Evolutionary conservation across 306 rosid species (phyloP), one percentile per base, ranked within the genome.

Genomic region (Pachyrhizus erosus): DNA sequence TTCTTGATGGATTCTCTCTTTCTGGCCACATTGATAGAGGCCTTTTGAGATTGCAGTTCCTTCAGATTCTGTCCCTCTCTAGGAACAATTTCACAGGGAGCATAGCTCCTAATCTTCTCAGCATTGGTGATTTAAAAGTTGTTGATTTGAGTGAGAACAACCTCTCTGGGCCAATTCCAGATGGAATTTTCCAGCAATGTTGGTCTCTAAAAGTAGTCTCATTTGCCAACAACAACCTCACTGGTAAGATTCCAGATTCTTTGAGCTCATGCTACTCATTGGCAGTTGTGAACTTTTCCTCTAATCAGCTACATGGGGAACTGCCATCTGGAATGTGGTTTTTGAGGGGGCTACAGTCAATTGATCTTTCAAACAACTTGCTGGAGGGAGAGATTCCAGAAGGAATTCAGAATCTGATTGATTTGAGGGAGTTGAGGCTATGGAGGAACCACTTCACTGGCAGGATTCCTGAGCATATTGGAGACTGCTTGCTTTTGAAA

Each of bases 1-100:
- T 80, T 24, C 98, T 96, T 20, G 92, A 93, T 31, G 94, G 94
- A 5, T 89, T 92, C 78, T 91, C 91, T 21, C 93, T 96, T 43
- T 89, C 96, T 37, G 99, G 98, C n/a, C 99, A 96, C 52, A 80
- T 93, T 20, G 88, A 82, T 84, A 84, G 89, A 77, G 98, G 99
- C 2, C 90, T 96, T 15, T 43, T 96, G 26, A 87, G 93, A 82
- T 55, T 96, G 58, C 97, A 89, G 26, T 87, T 76, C 81, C 94
- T 96, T 67, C 96, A 88, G 78, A 82, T 60, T 33, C 84, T 96
- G 8, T 91, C 97, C 5, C 97, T 96, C 57, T 67, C 97, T 14
- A 82, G 84, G 65, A 96, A 96, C 80, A 93, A 96, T 90, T 91
- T 96, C 78, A 82, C 96, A 11, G 97, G 99, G 29, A 43, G 85